A percentile compares a stretch with the other conserved stretches of the same genome.
Evolutionary conservation across 2,329 filamentous ascomycete species (phyloP).

Genomic region (Chrysosporium keratinophilum): DNA sequence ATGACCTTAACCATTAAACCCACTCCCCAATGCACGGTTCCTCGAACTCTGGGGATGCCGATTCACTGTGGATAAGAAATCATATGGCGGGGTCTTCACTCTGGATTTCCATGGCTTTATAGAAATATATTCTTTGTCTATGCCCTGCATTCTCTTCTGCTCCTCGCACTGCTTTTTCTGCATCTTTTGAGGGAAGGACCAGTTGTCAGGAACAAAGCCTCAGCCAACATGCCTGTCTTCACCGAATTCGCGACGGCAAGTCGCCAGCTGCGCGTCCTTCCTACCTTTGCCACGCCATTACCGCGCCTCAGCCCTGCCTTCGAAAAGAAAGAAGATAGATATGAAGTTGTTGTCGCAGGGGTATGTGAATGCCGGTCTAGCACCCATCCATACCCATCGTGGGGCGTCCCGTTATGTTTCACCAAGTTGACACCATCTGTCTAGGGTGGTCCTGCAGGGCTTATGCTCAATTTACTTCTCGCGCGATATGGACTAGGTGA

Average conservation of each 20-base stretch:
- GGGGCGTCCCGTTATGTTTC: neutral
- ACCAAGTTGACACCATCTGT: neutral
- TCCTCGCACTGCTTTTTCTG: neutral
- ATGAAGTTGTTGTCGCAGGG: conserved; percentile 37
- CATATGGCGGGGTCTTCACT: neutral
- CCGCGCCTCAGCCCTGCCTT: conserved; percentile 26
- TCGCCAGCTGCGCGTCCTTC: conserved; percentile 14
- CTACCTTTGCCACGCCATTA: conserved; percentile 42
- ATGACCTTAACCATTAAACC: neutral
- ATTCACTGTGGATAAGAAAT: neutral
- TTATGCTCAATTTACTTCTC: conserved; percentile 35
- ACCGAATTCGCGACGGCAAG: conserved; percentile 10
- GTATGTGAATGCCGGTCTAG: conserved; percentile 18
- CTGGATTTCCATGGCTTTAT: neutral
- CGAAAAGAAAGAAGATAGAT: conserved; percentile 20
- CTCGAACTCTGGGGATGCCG: conserved; percentile 1
- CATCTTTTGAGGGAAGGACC: neutral
- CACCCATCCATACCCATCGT: neutral
- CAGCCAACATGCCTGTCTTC: conserved; percentile 11
- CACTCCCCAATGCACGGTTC: neutral
- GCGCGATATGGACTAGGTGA: conserved; percentile 37
- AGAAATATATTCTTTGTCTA: neutral
- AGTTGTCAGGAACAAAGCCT: neutral
- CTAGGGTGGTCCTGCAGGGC: conserved; percentile 35
- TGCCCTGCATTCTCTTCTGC: neutral